Percentiles rank a stretch among this genome's conserved stretches.
Evolutionary conservation across 768 basidiomycete species (phyloP).

Genomic region (Tricholoma sp.): DNA sequence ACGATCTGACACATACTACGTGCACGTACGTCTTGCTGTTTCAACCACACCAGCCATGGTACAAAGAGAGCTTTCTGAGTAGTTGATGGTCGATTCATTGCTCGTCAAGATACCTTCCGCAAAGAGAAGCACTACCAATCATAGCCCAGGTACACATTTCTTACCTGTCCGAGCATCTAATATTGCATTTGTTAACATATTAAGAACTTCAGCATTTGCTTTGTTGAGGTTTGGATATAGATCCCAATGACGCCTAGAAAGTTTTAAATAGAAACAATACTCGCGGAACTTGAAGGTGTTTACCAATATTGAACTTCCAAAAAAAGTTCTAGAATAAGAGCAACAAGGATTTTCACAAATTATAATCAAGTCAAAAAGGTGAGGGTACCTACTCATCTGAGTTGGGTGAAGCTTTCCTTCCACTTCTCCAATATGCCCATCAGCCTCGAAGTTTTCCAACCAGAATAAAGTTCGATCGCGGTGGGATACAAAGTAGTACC

Average conservation of each 20-base stretch:
- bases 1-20: neutral
- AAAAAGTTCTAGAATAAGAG: conserved; percentile 21
- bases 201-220: conserved; percentile 12
- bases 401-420: conserved; percentile 20
- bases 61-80: neutral
- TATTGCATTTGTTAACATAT: conserved; percentile 21
- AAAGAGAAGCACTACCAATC: too few relatives aligned
- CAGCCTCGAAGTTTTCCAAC: conserved; percentile 31
- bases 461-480: conserved; percentile 34
- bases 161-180: conserved; percentile 11
- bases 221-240: conserved; percentile 24
- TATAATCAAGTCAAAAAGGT: neutral
- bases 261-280: conserved; percentile 25
- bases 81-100: neutral
- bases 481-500: conserved; percentile 44
- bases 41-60: neutral
- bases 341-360: neutral
- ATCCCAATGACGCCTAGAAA: conserved; percentile 31
- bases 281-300: too few relatives aligned
- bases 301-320: conserved; percentile 36
- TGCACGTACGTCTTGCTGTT: conserved; percentile 1
- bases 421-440: conserved; percentile 12
- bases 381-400: conserved; percentile 23
- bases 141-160: too few relatives aligned
- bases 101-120: neutral